These are phyloP conservation scores for Rhododendron molle DNA, from an alignment of 148 eudicot genomes.

Conservation along the genomic window DNA sequence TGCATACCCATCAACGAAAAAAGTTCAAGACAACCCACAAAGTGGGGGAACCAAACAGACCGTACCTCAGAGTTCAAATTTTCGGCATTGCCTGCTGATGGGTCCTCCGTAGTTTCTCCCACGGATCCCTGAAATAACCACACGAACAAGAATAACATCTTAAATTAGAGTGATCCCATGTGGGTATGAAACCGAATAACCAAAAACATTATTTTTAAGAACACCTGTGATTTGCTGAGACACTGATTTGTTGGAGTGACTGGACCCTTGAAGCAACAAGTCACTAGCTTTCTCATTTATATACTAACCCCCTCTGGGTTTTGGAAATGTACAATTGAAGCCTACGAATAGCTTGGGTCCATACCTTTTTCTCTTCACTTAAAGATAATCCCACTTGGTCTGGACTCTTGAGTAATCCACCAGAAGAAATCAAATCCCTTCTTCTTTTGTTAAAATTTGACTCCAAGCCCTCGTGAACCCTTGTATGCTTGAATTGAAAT, in stretches of 20 bases:
- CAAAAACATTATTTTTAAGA: not conserved
- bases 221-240: constrained; percentile 18
- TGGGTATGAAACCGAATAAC: not conserved
- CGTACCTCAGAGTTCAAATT: constrained; percentile 28
- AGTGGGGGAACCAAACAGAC: not conserved
- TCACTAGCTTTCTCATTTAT: constrained; percentile 29
- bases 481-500: constrained; percentile 17
- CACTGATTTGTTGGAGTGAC: constrained; percentile 16
- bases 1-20: not conserved
- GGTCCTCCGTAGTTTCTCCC: constrained; percentile 33
- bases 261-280: constrained; percentile 32
- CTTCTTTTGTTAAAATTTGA: not conserved
- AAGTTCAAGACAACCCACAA: not conserved
- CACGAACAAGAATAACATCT: constrained; percentile 11
- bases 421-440: not conserved
- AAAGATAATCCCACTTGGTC: not conserved
- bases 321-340: constrained; percentile 29
- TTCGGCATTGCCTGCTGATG: constrained; percentile 18
- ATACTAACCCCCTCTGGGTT: not conserved
- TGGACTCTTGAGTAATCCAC: not conserved
- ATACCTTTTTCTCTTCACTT: not conserved
- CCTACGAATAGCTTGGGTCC: constrained; percentile 34
- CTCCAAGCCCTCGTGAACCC: not conserved
- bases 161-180: not conserved
- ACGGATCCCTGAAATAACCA: constrained; percentile 19